Percentiles rank a stretch among this genome's conserved stretches.
Evolutionary conservation across 495 filamentous ascomycete genomes (phyloP).

Genomic region (Penicillium verhagenii): DNA sequence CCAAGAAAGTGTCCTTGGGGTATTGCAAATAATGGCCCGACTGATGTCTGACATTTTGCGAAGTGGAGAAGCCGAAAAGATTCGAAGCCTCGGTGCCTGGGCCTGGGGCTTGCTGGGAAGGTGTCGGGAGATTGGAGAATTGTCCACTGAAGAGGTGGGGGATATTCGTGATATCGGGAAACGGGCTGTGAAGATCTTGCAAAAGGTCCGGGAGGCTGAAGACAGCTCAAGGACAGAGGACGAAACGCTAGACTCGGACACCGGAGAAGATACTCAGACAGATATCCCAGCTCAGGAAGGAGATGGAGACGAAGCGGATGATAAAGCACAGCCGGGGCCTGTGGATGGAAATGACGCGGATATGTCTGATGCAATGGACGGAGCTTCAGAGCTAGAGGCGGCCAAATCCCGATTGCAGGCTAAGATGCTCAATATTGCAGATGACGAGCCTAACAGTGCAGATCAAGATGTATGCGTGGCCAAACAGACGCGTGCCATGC

Average conservation of each 20-base stretch:
- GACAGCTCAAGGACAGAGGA: constrained; percentile 20
- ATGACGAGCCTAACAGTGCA: constrained; percentile 5
- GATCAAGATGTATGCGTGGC: not conserved
- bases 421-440: constrained; percentile 31
- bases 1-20: constrained; percentile 54
- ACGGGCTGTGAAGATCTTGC: constrained; percentile 43
- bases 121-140: constrained; percentile 47
- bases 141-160: constrained; percentile 52
- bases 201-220: constrained; percentile 42
- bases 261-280: constrained; percentile 13
- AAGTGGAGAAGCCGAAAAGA: constrained; percentile 41
- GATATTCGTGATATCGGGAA: constrained; percentile 49
- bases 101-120: constrained; percentile 50
- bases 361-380: constrained; percentile 24
- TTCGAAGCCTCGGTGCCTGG: constrained; percentile 51
- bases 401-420: constrained; percentile 60
- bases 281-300: not conserved
- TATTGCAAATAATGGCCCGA: constrained; percentile 43
- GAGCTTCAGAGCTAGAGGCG: constrained; percentile 44
- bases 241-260: constrained; percentile 26
- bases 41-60: constrained; percentile 44
- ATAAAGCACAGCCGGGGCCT: constrained; percentile 2
- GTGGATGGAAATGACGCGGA: constrained; percentile 14
- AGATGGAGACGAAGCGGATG: constrained; percentile 16
- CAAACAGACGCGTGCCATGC: constrained; percentile 47